Percentiles rank a stretch among this genome's conserved stretches.
phyloP scores from a whole-genome alignment of 2,329 filamentous ascomycete genomes.

The Penicillium sp. region DNA sequence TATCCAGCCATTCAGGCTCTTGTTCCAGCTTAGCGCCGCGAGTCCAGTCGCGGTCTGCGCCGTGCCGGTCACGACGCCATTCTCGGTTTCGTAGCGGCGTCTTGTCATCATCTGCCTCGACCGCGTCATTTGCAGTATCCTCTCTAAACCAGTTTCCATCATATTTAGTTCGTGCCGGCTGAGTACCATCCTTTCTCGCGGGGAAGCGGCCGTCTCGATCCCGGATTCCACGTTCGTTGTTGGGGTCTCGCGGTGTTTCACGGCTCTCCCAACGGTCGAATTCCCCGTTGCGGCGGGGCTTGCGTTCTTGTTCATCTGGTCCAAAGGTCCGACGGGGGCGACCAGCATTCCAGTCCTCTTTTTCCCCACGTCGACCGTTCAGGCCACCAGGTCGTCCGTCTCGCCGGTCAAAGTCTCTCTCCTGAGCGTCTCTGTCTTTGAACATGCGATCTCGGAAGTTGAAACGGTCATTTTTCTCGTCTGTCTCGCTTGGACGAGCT shows the following conservation, averaged over 20 bases:
- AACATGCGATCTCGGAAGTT: slow-evolving; percentile 58
- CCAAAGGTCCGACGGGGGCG: slow-evolving; percentile 46
- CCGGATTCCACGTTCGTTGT: slow-evolving; percentile 54
- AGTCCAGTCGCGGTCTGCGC: slow-evolving; percentile 59
- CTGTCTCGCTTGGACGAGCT: slow-evolving; percentile 58
- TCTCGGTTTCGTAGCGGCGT: slow-evolving; percentile 65
- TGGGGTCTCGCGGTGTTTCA: slow-evolving; percentile 57
- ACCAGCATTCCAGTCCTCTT: slow-evolving; percentile 47
- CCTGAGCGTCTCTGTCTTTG: slow-evolving; percentile 41
- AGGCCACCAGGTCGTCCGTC: slow-evolving; percentile 38
- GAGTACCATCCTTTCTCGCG: slow-evolving; percentile 62
- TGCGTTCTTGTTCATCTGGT: slow-evolving; percentile 47
- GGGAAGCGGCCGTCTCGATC: slow-evolving; percentile 59
- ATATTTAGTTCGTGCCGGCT: slow-evolving; percentile 62
- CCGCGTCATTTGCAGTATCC: slow-evolving; percentile 45
- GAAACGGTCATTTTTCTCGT: slow-evolving; percentile 65
- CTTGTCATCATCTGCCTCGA: slow-evolving; percentile 48
- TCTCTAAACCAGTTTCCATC: slow-evolving; percentile 78
- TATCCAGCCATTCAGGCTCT: slow-evolving; percentile 90
- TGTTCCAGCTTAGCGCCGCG: slow-evolving; percentile 65
- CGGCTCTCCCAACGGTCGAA: slow-evolving; percentile 48
- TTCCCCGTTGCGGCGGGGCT: slow-evolving; percentile 47
- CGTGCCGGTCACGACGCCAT: slow-evolving; percentile 58
- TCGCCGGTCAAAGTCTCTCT: slow-evolving; percentile 43
- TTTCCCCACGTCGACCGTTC: slow-evolving; percentile 43